A percentile compares a stretch with the other conserved stretches of the same genome.
phyloP scores from a whole-genome alignment of 2,329 filamentous ascomycete species.

The Fusarium tuaranense region DNA sequence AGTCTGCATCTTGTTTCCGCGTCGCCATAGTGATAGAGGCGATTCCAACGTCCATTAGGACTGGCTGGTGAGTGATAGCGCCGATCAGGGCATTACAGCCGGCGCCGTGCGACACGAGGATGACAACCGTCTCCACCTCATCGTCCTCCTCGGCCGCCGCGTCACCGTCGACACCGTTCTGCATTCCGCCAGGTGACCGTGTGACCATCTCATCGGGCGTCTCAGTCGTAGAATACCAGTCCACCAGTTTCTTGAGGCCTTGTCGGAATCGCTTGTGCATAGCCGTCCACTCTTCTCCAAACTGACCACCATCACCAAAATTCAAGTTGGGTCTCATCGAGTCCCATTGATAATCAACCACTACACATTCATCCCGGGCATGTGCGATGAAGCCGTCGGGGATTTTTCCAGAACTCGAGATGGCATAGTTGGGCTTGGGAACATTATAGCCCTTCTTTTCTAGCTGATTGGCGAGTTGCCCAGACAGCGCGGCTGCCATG shows the following conservation, averaged over 20 bases:
- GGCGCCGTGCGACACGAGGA: conserved; percentile 93
- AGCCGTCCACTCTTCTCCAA: conserved; percentile 93
- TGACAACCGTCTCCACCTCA: conserved; percentile 79
- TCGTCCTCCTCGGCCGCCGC: conserved; percentile 62
- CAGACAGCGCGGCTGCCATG: conserved; percentile 51
- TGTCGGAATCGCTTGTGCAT: conserved; percentile 93
- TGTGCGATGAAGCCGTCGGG: conserved; percentile 91
- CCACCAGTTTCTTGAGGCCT: conserved; percentile 81
- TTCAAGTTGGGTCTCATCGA: conserved; percentile 82
- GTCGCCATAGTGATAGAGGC: conserved; percentile 92
- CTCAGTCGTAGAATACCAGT: conserved; percentile 79
- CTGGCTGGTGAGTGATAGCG: conserved; percentile 90
- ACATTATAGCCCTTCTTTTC: conserved; percentile 71
- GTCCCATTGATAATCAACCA: conserved; percentile 97
- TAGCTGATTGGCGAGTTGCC: conserved; percentile 38
- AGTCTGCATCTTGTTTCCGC: conserved; percentile 63
- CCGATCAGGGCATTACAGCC: conserved; percentile 97
- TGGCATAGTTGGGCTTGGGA: conserved; percentile 84
- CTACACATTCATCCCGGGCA: conserved; percentile 85
- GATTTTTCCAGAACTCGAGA: conserved; percentile 83
- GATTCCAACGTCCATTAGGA: conserved; percentile 89
- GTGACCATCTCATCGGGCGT: conserved; percentile 64
- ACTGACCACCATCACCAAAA: conserved; percentile 90
- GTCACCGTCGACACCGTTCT: conserved; percentile 50
- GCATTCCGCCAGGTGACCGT: conserved; percentile 39